A percentile compares a stretch with the other conserved stretches of the same genome.
Evolutionary conservation across 805 yeast species (phyloP).

Genomic region (Hanseniaspora pseudoguilliermondii): DNA sequence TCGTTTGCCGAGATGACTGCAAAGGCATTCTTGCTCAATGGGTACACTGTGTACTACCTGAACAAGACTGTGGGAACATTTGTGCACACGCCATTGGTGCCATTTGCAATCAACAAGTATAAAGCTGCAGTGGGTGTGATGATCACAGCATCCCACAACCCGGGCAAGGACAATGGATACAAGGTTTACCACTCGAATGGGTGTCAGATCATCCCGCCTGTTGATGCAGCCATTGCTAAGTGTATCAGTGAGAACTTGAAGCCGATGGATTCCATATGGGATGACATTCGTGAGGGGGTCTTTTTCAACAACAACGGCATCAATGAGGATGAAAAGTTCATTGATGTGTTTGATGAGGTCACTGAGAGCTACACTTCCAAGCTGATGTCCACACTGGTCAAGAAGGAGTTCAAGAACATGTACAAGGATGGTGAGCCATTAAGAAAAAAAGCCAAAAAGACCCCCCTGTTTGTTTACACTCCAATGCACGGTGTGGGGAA

Average conservation of each 20-base stretch:
- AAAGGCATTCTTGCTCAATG: conserved; percentile 52
- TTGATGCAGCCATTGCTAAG: conserved; percentile 59
- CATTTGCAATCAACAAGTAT: conserved; percentile 59
- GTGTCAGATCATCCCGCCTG: conserved; percentile 92
- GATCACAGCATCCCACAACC: conserved; percentile 86
- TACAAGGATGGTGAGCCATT: neutral
- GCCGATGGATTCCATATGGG: conserved; percentile 35
- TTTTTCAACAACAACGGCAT: conserved; percentile 21
- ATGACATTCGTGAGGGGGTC: conserved; percentile 17
- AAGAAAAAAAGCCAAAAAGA: conserved; percentile 7
- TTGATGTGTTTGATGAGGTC: conserved; percentile 33
- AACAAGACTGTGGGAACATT: conserved; percentile 27
- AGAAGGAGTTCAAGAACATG: conserved; percentile 5
- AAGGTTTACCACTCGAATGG: conserved; percentile 90
- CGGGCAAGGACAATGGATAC: conserved; percentile 80
- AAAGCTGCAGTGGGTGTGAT: conserved; percentile 71
- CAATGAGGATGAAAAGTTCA: conserved; percentile 19
- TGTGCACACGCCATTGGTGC: conserved; percentile 85
- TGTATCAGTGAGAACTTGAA: conserved; percentile 46
- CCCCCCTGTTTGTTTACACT: conserved; percentile 58
- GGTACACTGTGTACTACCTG: conserved; percentile 56
- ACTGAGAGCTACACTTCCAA: conserved; percentile 31
- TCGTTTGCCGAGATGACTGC: conserved; percentile 72
- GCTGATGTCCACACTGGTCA: conserved; percentile 27
- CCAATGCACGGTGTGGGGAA: conserved; percentile 94